A percentile compares a stretch with the other conserved stretches of the same genome.
phyloP scores from a whole-genome alignment of 441 rosid genomes.

The Adansonia grandidieri region DNA sequence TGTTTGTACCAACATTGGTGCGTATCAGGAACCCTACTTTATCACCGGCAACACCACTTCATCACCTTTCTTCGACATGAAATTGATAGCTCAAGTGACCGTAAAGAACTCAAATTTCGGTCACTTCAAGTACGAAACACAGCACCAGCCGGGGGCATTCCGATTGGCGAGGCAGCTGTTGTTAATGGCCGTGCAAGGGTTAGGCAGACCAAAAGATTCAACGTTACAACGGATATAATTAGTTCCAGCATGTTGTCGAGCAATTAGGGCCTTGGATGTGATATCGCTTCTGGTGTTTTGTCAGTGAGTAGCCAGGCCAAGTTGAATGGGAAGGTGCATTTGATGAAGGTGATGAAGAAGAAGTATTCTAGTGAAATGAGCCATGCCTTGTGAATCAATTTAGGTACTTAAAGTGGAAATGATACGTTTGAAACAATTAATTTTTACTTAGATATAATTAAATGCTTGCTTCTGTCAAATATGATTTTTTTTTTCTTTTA shows the following conservation, averaged over 20 bases:
- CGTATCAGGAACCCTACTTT: conserved; percentile 23
- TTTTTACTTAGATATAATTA: background rate
- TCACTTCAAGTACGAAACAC: conserved; percentile 40
- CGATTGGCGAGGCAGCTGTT: conserved; percentile 45
- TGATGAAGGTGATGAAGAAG: conserved; percentile 41
- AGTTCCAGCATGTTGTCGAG: conserved; percentile 30
- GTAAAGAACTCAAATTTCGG: conserved; percentile 63
- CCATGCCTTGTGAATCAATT: conserved; percentile 50
- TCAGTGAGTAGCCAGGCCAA: conserved; percentile 42
- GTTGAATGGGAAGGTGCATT: conserved; percentile 48
- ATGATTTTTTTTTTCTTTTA: too few relatives aligned
- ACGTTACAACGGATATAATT: conserved; percentile 32
- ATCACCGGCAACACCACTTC: conserved; percentile 24
- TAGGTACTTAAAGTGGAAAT: conserved; percentile 20
- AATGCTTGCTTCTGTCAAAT: background rate
- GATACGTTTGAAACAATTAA: background rate
- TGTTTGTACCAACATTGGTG: conserved; percentile 36
- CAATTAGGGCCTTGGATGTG: conserved; percentile 27
- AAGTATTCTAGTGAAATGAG: conserved; percentile 43
- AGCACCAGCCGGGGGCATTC: conserved; percentile 27
- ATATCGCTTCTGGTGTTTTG: conserved; percentile 48
- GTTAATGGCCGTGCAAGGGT: conserved; percentile 39
- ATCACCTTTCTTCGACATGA: conserved; percentile 43
- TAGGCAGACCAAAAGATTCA: conserved; percentile 41
- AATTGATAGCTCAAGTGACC: conserved; percentile 42